Evolutionary conservation across 2,329 filamentous ascomycete species (phyloP), one percentile per base, ranked within the genome.

Genomic region (Aspergillus proliferans): DNA sequence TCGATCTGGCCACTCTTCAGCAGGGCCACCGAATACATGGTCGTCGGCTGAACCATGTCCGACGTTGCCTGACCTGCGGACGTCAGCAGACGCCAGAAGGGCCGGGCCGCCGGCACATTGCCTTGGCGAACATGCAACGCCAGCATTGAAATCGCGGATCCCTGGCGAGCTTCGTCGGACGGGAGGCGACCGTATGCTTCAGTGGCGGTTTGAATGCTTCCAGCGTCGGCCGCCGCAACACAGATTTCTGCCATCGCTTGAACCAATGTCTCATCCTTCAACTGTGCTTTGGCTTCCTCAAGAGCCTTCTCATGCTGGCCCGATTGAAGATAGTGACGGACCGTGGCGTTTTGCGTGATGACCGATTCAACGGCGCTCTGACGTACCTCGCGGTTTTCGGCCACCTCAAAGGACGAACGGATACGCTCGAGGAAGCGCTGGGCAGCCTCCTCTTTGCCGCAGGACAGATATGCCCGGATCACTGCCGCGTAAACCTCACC

Each of bases 21-120:
- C 68, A 97, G 77, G 43, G 90, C 88, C 49, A 95, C 83, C 12
- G 87, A 83, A 62, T 92, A 95, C 89, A 96, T 95, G 49, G 88
- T 82, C 10, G 89, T 86, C 21, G 90, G 87, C 72, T 95, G 90
- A 53, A 95, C 86, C 68, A 94, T 85, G 28, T 83, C 75, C 47
- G 78, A 67, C 10, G 80, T 79, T 30, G 82, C 78, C 46, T 78
- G 74, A 61, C 82, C 76, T 50, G 83, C 60, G 9, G 65, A 66
- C 52, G 79, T 82, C 47, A 96, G 75, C 49, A 87, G 76, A 47
- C 82, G 79, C 90, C 92, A 96, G 72, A 89, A 92, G 55, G 84
- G 79, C 55, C 86, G 81, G 45, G 91, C 91, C 48, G 82, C 80
- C 21, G 84, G 76, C 50, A 95, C 82, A 68, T 95, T 86, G 50